Percentiles rank a stretch among this genome's conserved stretches.
phyloP scores from a whole-genome alignment of 768 basidiomycete genomes.

The Leccinum longicurvipes region DNA sequence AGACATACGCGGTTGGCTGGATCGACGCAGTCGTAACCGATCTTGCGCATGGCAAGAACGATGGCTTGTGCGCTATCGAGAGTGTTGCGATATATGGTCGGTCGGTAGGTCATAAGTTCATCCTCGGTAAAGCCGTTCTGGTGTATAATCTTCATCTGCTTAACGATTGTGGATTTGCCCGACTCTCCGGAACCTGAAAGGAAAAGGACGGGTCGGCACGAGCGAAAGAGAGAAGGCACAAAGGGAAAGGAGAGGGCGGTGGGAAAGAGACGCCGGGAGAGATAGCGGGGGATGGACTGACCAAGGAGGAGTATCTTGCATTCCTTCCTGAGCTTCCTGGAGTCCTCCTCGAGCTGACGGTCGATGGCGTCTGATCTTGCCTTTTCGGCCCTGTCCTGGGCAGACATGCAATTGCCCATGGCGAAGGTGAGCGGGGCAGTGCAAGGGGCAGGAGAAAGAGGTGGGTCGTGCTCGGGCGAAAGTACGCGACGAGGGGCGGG shows the following conservation, averaged over 20 bases:
- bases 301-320: constrained; percentile 94
- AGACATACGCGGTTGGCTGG: constrained; percentile 53
- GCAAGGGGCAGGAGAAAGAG: not conserved
- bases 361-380: constrained; percentile 74
- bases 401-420: constrained; percentile 71
- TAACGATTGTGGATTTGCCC: constrained; percentile 94
- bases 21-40: constrained; percentile 72
- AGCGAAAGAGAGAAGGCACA: not conserved
- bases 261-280: constrained; percentile 9
- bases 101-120: constrained; percentile 73
- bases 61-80: constrained; percentile 87
- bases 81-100: constrained; percentile 81
- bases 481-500: not conserved
- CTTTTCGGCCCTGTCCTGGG: constrained; percentile 53
- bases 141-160: constrained; percentile 99
- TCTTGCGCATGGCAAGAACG: constrained; percentile 81
- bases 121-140: constrained; percentile 81
- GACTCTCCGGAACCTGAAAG: constrained; percentile 87
- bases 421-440: not conserved
- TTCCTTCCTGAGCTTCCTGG: constrained; percentile 75
- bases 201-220: not conserved
- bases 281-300: constrained; percentile 36
- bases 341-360: constrained; percentile 82
- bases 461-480: not conserved
- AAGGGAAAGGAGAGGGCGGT: not conserved